Base-by-base conservation (phyloP, 2,329 filamentous ascomycete species). In the Aspergillus japonicus region DNA sequence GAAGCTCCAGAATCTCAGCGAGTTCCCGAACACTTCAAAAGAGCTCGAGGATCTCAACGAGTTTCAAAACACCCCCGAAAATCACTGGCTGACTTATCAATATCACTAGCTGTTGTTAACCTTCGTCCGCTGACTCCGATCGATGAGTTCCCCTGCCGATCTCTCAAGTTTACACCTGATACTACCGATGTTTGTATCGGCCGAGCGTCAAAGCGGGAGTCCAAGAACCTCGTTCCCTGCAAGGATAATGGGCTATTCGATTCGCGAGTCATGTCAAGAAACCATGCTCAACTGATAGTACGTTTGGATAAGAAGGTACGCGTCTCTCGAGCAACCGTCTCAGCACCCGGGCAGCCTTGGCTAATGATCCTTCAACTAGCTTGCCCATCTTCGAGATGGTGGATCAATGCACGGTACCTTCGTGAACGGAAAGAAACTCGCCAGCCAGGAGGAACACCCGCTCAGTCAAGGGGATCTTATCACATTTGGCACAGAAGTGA, bases 331-430 rank as follows among this genome's bases (percentile, higher is more conserved):
- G 14, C 31, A 16, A 4, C 11, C 19, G 8, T 21, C 8, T 21
- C 4, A 5, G 19, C 14, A 23, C 4, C 23, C 42, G 31, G 6
- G 35, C 16, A 44, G 16, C 3, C 19, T 31, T 44, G 14, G 23
- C 55, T 59, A 33, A 57, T 16, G 23, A 2, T 19, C 10, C 10
- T 35, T 24, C 10, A 50, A 56, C 29, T 60, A 78, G 76, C 61
- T 67, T 50, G 72, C 86, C 50, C 80, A 76, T 54, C 76, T 89
- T 61, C 75, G 73, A 60, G 86, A 89, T 67, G 75, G 76, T 19
- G 80, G 78, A 35, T 88, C 85, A 8, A 86, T 87, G 80, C 86
- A 89, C 69, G 86, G 86, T 31, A 88, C 85, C 19, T 80, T 73
- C 59, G 63, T 88, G 52, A 85, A 87, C 65, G 77, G 78, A 39